A percentile compares a stretch with the other conserved stretches of the same genome.
phyloP scores from a whole-genome alignment of 371 early-diverging fungal species.

The Mortierella sp. region DNA sequence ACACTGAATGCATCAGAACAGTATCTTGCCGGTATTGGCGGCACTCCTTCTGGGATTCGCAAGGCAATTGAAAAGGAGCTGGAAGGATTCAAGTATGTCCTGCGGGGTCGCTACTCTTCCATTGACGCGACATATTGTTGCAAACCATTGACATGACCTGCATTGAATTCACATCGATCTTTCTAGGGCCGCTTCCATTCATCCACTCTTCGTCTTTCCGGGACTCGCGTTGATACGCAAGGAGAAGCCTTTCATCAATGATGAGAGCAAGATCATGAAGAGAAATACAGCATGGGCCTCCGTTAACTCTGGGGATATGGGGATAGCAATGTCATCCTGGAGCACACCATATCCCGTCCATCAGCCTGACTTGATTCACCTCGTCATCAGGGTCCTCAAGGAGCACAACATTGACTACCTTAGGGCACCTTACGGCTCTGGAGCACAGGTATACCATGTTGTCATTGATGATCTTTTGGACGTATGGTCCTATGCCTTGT shows the following conservation, averaged over 20 bases:
- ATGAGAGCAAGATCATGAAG: constrained; percentile 71
- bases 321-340: constrained; percentile 72
- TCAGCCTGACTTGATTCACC: constrained; percentile 73
- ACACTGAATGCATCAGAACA: constrained; percentile 34
- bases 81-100: constrained; percentile 65
- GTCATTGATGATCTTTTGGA: not conserved
- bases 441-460: constrained; percentile 74
- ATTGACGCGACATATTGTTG: too few relatives aligned
- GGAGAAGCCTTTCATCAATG: constrained; percentile 74
- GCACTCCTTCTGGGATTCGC: constrained; percentile 69
- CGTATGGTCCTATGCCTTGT: too few relatives aligned
- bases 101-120: too few relatives aligned
- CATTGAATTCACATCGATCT: not conserved
- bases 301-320: constrained; percentile 71
- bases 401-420: constrained; percentile 76
- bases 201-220: constrained; percentile 83
- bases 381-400: constrained; percentile 76
- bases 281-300: constrained; percentile 80
- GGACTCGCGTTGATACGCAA: constrained; percentile 79
- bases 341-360: constrained; percentile 58
- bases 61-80: constrained; percentile 75
- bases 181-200: constrained; percentile 65
- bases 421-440: constrained; percentile 85
- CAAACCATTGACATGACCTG: not conserved
- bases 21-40: constrained; percentile 76